These are phyloP conservation scores for Biscogniauxia marginata DNA, from an alignment of 2,329 filamentous ascomycete species.

Conservation along the genomic window DNA sequence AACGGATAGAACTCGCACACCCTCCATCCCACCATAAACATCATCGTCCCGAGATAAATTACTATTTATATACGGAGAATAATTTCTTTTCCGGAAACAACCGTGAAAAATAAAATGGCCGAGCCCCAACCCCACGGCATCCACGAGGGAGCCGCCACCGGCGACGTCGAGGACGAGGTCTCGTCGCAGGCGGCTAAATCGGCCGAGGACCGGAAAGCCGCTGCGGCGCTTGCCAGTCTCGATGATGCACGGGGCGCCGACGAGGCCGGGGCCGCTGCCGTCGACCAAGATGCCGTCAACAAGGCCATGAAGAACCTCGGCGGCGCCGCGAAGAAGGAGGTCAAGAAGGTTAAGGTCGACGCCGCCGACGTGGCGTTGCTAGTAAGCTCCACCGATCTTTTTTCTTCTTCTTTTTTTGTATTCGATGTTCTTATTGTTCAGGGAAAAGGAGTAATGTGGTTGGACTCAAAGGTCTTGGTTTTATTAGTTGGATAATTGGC, in stretches of 20 bases:
- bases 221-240: constrained; percentile 69
- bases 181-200: constrained; percentile 55
- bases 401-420: neutral
- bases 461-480: too few species aligned
- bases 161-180: constrained; percentile 58
- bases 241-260: constrained; percentile 52
- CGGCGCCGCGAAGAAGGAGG: constrained; percentile 43
- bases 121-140: constrained; percentile 57
- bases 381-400: constrained; percentile 43
- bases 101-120: constrained; percentile 47
- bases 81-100: neutral
- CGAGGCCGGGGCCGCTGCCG: constrained; percentile 46
- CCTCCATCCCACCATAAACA: too few species aligned
- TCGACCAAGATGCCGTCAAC: constrained; percentile 68
- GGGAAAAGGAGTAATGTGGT: too few species aligned
- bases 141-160: constrained; percentile 59
- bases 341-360: constrained; percentile 71
- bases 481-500: too few species aligned
- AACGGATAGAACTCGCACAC: too few species aligned
- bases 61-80: neutral
- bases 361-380: constrained; percentile 67
- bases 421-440: too few species aligned
- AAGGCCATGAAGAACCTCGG: constrained; percentile 69
- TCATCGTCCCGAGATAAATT: too few species aligned
- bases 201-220: constrained; percentile 75